Evolutionary conservation across 345 rosid species (phyloP), one percentile per base, ranked within the genome.

Genomic region (Nasturtium officinale): DNA sequence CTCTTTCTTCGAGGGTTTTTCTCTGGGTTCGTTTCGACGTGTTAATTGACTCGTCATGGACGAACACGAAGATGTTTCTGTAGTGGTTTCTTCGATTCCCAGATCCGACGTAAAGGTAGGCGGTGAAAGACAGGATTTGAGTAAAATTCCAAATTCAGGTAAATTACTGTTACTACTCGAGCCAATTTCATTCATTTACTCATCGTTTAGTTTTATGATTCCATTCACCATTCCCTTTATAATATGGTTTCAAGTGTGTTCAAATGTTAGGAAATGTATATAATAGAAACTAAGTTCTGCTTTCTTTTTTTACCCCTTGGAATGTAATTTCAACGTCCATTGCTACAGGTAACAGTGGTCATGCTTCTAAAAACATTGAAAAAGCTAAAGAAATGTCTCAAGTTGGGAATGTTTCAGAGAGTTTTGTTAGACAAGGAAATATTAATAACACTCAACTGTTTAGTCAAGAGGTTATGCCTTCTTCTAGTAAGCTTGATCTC

Each of bases 61-160:
- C 37, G 80, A 75, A 74, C 67, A 71, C 30, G 40, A 59, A 10
- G 69, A 71, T 73, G 76, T 62, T 17, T 79, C 75, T 10, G 29
- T 38, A 38, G 80, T 52, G 25, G 10, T 60, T 70, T 59, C 54
- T 8, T 45, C 58, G 55, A 48, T 67, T 42, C 61, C 77, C 63
- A 69, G 78, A 75, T 79, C 84, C 47, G 79, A 71, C 67, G 5
- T 61, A 64, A 80, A 85, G 77, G 87, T 83, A 1, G 60, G 26
- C 61, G 66, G 54, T 42, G 79, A 72, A 53, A 69, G n/a, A 15
- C 52, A 72, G 16, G 81, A 79, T 13, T 56, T 43, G 42, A 61
- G 29, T 45, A 76, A 81, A 74, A 50, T 45, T 42, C 17, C 9
- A 18, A 35, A 35, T 67, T 37, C 74, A 52, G 77, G 77, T 73